These are phyloP conservation scores for Blastomyces parvus DNA, from an alignment of 2,329 filamentous ascomycete species.

Conservation along the genomic window DNA sequence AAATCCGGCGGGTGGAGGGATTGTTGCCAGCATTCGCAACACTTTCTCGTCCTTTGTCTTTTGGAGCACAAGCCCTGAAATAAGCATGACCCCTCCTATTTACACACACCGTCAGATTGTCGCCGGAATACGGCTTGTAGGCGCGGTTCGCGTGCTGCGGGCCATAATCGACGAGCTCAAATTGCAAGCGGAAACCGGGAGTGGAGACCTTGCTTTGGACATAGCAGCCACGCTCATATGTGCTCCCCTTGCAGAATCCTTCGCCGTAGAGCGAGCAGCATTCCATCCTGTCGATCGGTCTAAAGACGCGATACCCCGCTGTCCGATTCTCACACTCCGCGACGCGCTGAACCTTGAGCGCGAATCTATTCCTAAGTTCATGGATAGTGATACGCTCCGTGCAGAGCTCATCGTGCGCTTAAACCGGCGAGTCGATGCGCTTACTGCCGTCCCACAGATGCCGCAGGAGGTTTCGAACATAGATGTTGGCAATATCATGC, in stretches of 20 bases:
- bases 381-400: conserved; percentile 36
- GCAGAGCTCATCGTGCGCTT: conserved; percentile 39
- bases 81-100: conserved; percentile 44
- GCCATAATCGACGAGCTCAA: conserved; percentile 36
- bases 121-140: conserved; percentile 33
- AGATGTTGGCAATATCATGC: conserved; percentile 36
- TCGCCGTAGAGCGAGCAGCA: conserved; percentile 29
- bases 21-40: conserved; percentile 41
- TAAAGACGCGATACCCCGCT: conserved; percentile 28
- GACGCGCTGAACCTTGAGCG: conserved; percentile 33
- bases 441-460: conserved; percentile 27
- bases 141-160: conserved; percentile 30
- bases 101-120: conserved; percentile 49
- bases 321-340: conserved; percentile 32
- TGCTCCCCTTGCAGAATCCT: conserved; percentile 32
- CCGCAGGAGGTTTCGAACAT: conserved; percentile 29
- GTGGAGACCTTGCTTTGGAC: conserved; percentile 36
- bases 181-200: conserved; percentile 32
- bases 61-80: conserved; percentile 44
- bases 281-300: conserved; percentile 27
- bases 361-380: conserved; percentile 31
- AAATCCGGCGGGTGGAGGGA: conserved; percentile 35
- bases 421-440: conserved; percentile 35
- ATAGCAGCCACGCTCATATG: conserved; percentile 36
- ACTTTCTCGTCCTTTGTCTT: conserved; percentile 44